Conservation (phyloP, 345 rosid genomes). For the Arabidopsis suecica region DNA sequence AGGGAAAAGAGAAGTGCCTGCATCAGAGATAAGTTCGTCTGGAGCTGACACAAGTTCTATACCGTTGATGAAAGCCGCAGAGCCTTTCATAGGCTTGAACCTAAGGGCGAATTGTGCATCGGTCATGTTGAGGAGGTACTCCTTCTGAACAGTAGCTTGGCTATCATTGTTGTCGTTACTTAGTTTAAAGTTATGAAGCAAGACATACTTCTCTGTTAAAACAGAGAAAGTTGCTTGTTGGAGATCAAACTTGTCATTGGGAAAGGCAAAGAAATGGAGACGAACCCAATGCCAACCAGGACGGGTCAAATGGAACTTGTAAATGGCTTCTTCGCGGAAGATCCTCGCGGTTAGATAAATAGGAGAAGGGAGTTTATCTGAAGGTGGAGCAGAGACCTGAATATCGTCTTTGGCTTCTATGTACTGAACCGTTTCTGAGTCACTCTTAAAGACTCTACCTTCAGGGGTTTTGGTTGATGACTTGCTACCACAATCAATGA, state of each 20-base stretch:
- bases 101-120: conserved; percentile 52
- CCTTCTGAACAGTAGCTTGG: conserved; percentile 46
- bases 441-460: conserved; percentile 64
- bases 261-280: conserved; percentile 63
- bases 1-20: conserved; percentile 58
- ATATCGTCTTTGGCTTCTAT: conserved; percentile 55
- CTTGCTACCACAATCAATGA: conserved; percentile 62
- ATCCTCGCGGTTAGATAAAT: conserved; percentile 59
- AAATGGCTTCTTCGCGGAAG: conserved; percentile 56
- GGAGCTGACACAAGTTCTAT: conserved; percentile 78
- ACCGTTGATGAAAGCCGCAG: conserved; percentile 69
- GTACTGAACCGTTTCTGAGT: conserved; percentile 50
- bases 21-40: conserved; percentile 55
- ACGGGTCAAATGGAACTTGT: conserved; percentile 49
- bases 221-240: conserved; percentile 59
- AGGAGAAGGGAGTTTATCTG: conserved; percentile 56
- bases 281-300: conserved; percentile 84
- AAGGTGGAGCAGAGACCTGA: conserved; percentile 50
- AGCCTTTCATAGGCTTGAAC: conserved; percentile 58
- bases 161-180: conserved; percentile 41
- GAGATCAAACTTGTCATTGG: conserved; percentile 53
- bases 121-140: conserved; percentile 59
- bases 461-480: conserved; percentile 52
- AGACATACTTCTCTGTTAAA: conserved; percentile 55
- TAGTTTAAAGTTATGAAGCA: conserved; percentile 61